Evolutionary conservation across 202 grass and related monocot genomes (phyloP), one percentile per base, ranked within the genome.

Genomic region (Zoysia matrella): DNA sequence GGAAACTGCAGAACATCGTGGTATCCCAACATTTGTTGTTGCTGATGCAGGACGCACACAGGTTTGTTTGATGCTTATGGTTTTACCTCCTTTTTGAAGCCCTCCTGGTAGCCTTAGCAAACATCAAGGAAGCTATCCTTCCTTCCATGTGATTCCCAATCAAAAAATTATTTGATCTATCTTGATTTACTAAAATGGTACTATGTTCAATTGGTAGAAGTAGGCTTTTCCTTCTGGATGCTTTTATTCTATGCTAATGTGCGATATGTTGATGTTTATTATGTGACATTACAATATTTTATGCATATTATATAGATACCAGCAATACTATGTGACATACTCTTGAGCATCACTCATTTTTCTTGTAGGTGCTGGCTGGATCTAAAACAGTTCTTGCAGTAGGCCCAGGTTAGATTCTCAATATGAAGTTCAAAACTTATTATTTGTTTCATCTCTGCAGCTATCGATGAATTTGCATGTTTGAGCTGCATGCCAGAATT

Each of bases 41-140:
- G 85, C 95, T 71, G 95, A 98, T 93, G 92, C 95, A 71, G 95
- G 95, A 3, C 90, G 95, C 18, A 98, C 95, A 51, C 92, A 98
- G 95, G 95, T 98, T 68, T 49, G 47, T 43, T 87, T 76, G 16
- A 65, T 65, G 42, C 49, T 82, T 79, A 52, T 67, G 1, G 11
- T 30, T 81, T 12, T 9, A 18, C 66, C 13, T 65, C 36, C 12
- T 60, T 58, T 76, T 2, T 55, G 42, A 11, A 80, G 42, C 8
- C 48, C 63, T 56, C 47, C 9, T 75, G 22, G 13, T 14, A 77
- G 65, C 9, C 52, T 74, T 70, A 0, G 6, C 9, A 74, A 84
- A 65, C 43, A 74, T 57, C 42, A 16, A 74, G 2, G 65, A 42
- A 70, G 30, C 43, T 3, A 16, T 77, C 12, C 40, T 81, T 89